A percentile compares a stretch with the other conserved stretches of the same genome.
phyloP scores from a whole-genome alignment of 2,329 filamentous ascomycete genomes.

The Trichothecium sympodiale region DNA sequence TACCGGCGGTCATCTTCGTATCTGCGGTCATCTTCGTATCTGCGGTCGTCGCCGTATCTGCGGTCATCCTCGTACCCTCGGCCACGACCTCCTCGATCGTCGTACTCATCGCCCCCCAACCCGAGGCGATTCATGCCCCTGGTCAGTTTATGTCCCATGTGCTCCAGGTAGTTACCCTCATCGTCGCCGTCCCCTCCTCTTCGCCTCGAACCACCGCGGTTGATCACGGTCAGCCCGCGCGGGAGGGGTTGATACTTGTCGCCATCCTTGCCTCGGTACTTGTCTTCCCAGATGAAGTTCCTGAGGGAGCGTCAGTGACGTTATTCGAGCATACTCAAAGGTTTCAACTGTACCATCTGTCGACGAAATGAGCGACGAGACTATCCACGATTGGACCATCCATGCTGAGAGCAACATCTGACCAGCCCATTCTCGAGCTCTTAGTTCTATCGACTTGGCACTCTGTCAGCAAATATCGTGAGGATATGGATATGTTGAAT shows the following conservation, averaged over 20 bases:
- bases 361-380: constrained; percentile 66
- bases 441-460: constrained; percentile 68
- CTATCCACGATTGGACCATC: constrained; percentile 65
- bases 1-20: too few species aligned
- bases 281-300: constrained; percentile 80
- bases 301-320: constrained; percentile 15
- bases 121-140: constrained; percentile 27
- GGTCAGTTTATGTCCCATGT: constrained; percentile 31
- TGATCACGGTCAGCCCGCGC: neutral
- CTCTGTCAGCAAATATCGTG: too few species aligned
- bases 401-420: constrained; percentile 70
- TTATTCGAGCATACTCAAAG: neutral
- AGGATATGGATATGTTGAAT: too few species aligned
- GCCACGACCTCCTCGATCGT: constrained; percentile 1
- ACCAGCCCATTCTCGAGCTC: constrained; percentile 86
- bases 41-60: constrained; percentile 7
- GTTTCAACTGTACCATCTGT: constrained; percentile 53
- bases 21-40: constrained; percentile 9
- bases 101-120: constrained; percentile 18
- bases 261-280: constrained; percentile 50
- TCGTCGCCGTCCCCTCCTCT: neutral
- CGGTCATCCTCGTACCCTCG: constrained; percentile 6
- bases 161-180: constrained; percentile 27
- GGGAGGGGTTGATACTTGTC: constrained; percentile 33
- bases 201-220: neutral